Base-by-base conservation (phyloP, 345 rosid species). In the Gossypium thurberi region DNA sequence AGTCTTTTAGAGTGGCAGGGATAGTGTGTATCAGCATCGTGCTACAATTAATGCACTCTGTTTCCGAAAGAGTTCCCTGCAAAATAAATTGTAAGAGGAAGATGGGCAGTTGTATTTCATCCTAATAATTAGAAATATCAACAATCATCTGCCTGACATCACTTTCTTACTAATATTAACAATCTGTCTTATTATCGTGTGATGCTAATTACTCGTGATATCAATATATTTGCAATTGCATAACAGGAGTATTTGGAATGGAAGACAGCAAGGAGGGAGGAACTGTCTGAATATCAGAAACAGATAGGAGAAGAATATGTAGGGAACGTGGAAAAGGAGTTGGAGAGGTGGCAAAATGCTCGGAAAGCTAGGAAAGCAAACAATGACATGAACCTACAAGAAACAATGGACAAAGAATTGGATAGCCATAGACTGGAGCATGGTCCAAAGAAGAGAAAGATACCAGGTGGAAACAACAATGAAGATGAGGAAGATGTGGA, bases 281-380 rank as follows among this genome's bases (percentile, higher is more conserved):
- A 91, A 71, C 79, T 92, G 70, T 84, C 85, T 1, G 87, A 85
- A 65, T 92, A 92, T 80, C 97, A 92, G 85, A 95, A 91, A 84
- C 91, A 84, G 81, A 85, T 92, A 0, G 86, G 80, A 59, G 94
- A 87, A 43, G 88, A 84, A 78, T 90, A 78, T 74, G 76, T 93
- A 55, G 80, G 82, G 44, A 91, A 95, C 33, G 92, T 91, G 8
- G 99, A 93, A 76, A 95, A 88, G 77, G 98, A 95, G 80, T 57
- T 93, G 82, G 98, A 93, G 84, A 89, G 91, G 85, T 88, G 99
- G 98, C 93, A 95, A 84, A 93, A 88, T 81, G 96, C 90, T 23
- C 85, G 94, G 82, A 90, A 84, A 65, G 87, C 83, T 4, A 86
- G 97, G 82, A 91, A 88, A 73, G 81, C 72, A 25, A 87, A 76